Percentiles rank a stretch among this genome's conserved stretches.
phyloP scores from a whole-genome alignment of 2,329 filamentous ascomycete species.

The Pseudogymnoascus sp. region DNA sequence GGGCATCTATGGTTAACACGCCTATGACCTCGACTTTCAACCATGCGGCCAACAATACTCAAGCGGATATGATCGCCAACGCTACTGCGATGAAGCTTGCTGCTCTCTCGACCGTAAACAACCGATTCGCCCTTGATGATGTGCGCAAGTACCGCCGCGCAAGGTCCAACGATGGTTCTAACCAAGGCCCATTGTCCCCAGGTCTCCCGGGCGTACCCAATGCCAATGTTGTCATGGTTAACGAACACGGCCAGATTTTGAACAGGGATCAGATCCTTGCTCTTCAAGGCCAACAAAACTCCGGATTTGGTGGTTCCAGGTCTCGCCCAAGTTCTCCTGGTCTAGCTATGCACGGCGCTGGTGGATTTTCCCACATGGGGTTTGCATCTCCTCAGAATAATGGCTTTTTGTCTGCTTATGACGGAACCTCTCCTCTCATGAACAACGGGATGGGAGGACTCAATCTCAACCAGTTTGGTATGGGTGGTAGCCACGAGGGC shows the following conservation, averaged over 20 bases:
- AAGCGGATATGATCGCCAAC: constrained; percentile 97
- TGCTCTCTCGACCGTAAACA: constrained; percentile 94
- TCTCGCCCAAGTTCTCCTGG: constrained; percentile 73
- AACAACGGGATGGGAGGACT: constrained; percentile 64
- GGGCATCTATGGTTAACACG: constrained; percentile 98
- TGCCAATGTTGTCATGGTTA: constrained; percentile 85
- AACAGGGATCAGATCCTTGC: constrained; percentile 78
- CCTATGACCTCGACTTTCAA: constrained; percentile 88
- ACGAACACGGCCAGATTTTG: constrained; percentile 82
- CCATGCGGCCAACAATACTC: constrained; percentile 43
- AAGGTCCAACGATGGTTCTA: constrained; percentile 70
- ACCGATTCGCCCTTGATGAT: constrained; percentile 92
- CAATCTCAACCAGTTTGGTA: constrained; percentile 63
- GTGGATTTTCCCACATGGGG: constrained; percentile 52
- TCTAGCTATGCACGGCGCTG: constrained; percentile 62
- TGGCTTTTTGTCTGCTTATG: constrained; percentile 85
- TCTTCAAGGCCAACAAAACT: constrained; percentile 58
- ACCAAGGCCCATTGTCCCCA: constrained; percentile 57
- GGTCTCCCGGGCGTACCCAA: constrained; percentile 59
- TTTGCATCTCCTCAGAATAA: constrained; percentile 91
- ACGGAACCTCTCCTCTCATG: constrained; percentile 61
- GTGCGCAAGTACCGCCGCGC: constrained; percentile 92
- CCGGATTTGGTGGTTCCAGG: constrained; percentile 82
- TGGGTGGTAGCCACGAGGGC: constrained; percentile 60
- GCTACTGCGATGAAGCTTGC: constrained; percentile 98